A percentile compares a stretch with the other conserved stretches of the same genome.
Evolutionary conservation across 257 asterid genomes (phyloP).

Genomic region (Leptodermis oblonga): DNA sequence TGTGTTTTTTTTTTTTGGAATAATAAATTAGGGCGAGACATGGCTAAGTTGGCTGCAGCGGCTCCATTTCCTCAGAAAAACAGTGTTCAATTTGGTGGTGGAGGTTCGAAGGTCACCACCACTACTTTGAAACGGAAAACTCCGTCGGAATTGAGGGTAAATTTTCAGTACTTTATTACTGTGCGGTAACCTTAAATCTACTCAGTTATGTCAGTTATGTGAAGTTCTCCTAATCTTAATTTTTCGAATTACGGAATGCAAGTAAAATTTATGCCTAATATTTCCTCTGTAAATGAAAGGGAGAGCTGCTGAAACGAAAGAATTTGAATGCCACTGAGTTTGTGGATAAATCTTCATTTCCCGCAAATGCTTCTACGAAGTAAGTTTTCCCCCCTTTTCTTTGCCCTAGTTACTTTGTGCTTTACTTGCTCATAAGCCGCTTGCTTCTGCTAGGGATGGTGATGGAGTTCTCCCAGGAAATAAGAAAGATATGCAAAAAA

Average conservation of each 20-base stretch:
- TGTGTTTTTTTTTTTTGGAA: not conserved
- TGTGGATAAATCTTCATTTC: conserved; percentile 45
- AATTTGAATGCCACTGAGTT: conserved; percentile 29
- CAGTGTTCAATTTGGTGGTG: conserved; percentile 48
- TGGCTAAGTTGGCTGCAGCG: conserved; percentile 64
- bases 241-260: not conserved
- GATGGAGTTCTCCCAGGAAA: conserved; percentile 41
- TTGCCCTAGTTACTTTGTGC: not conserved
- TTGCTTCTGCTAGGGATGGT: conserved; percentile 36
- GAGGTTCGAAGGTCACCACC: conserved; percentile 38
- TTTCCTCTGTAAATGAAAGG: conserved; percentile 34
- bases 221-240: not conserved
- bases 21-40: conserved; percentile 13
- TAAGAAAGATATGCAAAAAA: conserved; percentile 49
- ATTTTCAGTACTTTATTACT: not conserved
- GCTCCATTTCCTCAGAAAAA: conserved; percentile 46
- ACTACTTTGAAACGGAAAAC: conserved; percentile 69
- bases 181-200: not conserved
- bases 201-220: not conserved
- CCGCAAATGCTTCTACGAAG: conserved; percentile 36
- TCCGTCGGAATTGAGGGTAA: conserved; percentile 79
- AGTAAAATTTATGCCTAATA: not conserved
- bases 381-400: conserved; percentile 21
- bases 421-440: conserved; percentile 5
- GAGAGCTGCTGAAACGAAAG: conserved; percentile 68